These are phyloP conservation scores for Collybia sp. DNA, from an alignment of 768 basidiomycete species.

Conservation along the genomic window DNA sequence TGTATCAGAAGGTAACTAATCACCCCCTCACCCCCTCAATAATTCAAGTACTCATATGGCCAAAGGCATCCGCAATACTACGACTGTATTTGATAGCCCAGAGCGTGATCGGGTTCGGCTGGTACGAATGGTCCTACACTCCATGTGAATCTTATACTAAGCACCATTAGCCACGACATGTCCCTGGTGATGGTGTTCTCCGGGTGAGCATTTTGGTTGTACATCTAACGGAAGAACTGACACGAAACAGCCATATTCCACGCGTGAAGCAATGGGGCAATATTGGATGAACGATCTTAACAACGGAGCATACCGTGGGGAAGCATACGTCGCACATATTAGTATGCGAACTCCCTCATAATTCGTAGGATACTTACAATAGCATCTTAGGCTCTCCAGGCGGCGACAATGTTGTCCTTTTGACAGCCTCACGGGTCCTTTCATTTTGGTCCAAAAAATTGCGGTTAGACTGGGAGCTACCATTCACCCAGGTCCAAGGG, in stretches of 20 bases:
- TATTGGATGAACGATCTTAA: slow-evolving; percentile 97
- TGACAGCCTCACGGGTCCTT: slow-evolving; percentile 77
- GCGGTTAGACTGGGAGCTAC: slow-evolving; percentile 86
- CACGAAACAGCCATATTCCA: slow-evolving; percentile 69
- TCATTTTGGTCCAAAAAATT: slow-evolving; percentile 85
- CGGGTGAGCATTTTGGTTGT: slow-evolving; percentile 44
- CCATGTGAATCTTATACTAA: background rate
- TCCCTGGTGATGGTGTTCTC: slow-evolving; percentile 84
- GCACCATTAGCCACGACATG: slow-evolving; percentile 65
- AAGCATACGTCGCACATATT: slow-evolving; percentile 89
- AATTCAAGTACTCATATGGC: background rate
- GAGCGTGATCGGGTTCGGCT: slow-evolving; percentile 83
- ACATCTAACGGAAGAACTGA: background rate
- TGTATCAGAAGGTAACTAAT: slow-evolving; percentile 73
- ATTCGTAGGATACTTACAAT: background rate
- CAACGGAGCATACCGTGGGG: slow-evolving; percentile 79
- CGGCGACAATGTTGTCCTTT: slow-evolving; percentile 72
- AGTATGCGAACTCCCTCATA: slow-evolving; percentile 41
- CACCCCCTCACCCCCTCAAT: background rate
- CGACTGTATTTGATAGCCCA: slow-evolving; percentile 93
- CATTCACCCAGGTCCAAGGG: slow-evolving; percentile 81
- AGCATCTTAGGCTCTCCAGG: slow-evolving; percentile 58
- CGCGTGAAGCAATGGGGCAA: slow-evolving; percentile 89
- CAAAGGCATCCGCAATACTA: slow-evolving; percentile 93
- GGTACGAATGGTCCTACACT: slow-evolving; percentile 36